These are phyloP conservation scores for Hyaloperonospora arabidopsidis DNA, from an alignment of 352 stramenopile genomes.

Conservation along the genomic window DNA sequence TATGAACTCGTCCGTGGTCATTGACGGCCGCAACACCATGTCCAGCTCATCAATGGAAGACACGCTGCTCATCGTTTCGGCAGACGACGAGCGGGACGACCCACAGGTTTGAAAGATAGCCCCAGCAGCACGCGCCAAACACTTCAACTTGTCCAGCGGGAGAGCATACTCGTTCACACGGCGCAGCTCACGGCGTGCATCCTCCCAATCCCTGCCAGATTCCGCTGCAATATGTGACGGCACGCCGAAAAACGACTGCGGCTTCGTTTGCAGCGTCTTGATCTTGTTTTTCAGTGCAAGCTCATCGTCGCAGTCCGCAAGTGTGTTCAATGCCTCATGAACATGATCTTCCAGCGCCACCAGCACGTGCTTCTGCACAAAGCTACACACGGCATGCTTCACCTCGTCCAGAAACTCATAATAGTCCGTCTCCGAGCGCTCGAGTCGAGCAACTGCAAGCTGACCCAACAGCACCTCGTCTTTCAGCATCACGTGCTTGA, in stretches of 20 bases:
- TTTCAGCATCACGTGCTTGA: conserved; percentile 42
- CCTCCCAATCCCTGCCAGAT: conserved; percentile 47
- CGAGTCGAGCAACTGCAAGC: conserved; percentile 24
- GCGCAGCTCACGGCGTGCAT: conserved; percentile 43
- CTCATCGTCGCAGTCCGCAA: conserved; percentile 46
- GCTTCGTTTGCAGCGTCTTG: conserved; percentile 43
- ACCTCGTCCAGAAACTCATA: conserved; percentile 59
- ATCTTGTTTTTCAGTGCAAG: conserved; percentile 42
- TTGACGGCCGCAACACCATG: conserved; percentile 28
- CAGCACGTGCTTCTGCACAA: conserved; percentile 46
- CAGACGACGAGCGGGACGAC: conserved; percentile 18
- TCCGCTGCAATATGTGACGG: conserved; percentile 31
- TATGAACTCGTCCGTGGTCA: conserved; percentile 65
- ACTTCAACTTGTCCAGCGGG: conserved; percentile 66
- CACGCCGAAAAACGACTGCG: conserved; percentile 49
- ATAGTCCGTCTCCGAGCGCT: conserved; percentile 38
- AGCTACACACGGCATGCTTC: conserved; percentile 41
- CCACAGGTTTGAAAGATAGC: conserved; percentile 47
- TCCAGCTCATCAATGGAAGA: conserved; percentile 34
- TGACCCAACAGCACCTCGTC: conserved; percentile 34
- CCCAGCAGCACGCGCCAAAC: conserved; percentile 46
- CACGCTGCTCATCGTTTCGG: conserved; percentile 21
- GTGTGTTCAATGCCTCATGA: conserved; percentile 42
- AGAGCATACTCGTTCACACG: conserved; percentile 50
- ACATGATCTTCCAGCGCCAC: conserved; percentile 58